Percentiles rank a stretch among this genome's conserved stretches.
Conservation (phyloP, 2,329 filamentous ascomycete genomes). For the Tolypocladium pustulatum region DNA sequence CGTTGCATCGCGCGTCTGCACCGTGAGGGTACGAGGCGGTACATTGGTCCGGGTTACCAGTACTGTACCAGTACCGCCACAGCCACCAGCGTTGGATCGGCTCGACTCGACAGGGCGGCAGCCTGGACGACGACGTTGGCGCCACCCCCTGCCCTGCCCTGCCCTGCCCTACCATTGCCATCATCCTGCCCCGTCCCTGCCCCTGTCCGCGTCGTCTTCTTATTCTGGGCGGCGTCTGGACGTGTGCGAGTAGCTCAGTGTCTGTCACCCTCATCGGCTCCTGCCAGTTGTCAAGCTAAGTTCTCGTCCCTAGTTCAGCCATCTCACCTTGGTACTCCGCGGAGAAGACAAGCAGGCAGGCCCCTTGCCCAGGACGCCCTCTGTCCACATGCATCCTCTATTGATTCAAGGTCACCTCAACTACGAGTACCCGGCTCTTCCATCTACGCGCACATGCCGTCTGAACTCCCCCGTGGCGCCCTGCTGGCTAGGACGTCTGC, state of each 20-base stretch:
- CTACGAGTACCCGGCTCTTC: no score
- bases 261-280: neutral
- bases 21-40: neutral
- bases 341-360: neutral
- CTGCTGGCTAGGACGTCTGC: neutral
- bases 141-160: neutral
- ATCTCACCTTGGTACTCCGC: neutral
- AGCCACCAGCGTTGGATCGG: neutral
- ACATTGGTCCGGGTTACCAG: neutral
- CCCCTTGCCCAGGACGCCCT: neutral
- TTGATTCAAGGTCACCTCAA: no score
- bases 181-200: neutral
- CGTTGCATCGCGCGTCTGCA: conserved; percentile 9
- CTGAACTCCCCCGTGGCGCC: neutral
- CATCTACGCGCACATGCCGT: neutral
- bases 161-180: neutral
- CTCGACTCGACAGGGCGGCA: no score
- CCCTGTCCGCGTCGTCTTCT: neutral
- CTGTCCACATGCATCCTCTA: neutral
- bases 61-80: neutral
- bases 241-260: no score
- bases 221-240: no score
- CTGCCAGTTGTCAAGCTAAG: neutral
- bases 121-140: neutral
- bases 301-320: neutral